Evolutionary conservation across 192 early-diverging fungal species (phyloP).

Genomic region (Coemansia sp.): DNA sequence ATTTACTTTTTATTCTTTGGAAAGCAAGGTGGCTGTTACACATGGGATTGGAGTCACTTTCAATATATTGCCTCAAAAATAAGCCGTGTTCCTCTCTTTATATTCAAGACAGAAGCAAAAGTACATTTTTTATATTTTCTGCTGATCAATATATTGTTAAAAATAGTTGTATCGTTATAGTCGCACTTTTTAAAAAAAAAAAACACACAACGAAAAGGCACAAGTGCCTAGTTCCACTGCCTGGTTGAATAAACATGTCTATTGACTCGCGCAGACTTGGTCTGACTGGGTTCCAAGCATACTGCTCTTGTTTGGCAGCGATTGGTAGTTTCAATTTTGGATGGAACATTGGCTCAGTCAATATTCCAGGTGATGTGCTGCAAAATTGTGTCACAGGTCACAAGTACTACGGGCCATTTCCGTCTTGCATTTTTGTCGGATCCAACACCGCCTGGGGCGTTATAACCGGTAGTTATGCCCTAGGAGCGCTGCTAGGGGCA

Average conservation of each 20-base stretch:
- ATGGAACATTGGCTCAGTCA: conserved; percentile 57
- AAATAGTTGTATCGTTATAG: not conserved
- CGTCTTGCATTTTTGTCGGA: conserved; percentile 41
- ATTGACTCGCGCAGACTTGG: conserved; percentile 49
- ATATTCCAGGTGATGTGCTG: conserved; percentile 59
- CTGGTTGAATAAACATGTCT: conserved; percentile 20
- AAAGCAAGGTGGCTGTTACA: not conserved
- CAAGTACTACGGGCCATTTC: conserved; percentile 50
- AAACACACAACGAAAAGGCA: not conserved
- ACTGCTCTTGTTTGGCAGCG: conserved; percentile 42
- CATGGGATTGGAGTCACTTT: not conserved
- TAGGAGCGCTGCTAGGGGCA: conserved; percentile 70
- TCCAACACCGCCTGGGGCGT: conserved; percentile 57
- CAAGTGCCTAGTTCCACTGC: not conserved
- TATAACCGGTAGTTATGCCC: conserved; percentile 56
- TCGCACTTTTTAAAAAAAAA: conserved; percentile 9
- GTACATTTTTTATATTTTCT: not conserved
- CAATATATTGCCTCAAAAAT: not conserved
- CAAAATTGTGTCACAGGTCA: conserved; percentile 52
- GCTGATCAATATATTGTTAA: not conserved
- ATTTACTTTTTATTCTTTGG: not conserved
- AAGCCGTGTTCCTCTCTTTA: not conserved
- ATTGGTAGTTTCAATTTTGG: conserved; percentile 57
- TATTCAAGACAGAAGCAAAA: not conserved
- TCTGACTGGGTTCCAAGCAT: conserved; percentile 46